These are phyloP conservation scores for Naganishia sp. DNA, from an alignment of 1,284 basidiomycete genomes.

Conservation along the genomic window DNA sequence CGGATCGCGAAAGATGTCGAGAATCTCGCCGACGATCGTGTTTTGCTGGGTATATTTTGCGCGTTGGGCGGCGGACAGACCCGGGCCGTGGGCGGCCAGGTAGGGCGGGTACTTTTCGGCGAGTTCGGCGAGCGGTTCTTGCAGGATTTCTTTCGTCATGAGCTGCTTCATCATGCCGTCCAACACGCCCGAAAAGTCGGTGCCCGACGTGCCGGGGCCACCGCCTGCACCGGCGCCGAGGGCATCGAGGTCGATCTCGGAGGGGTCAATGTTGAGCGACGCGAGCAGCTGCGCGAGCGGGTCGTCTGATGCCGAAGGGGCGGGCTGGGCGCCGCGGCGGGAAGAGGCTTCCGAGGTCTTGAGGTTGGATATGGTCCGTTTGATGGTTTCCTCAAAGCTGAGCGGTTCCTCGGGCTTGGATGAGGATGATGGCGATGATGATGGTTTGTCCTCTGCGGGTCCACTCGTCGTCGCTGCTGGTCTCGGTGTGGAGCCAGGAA, in stretches of 20 bases:
- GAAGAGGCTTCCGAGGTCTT: constrained; percentile 10
- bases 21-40: constrained; percentile 64
- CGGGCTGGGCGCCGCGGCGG: no score
- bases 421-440: constrained; percentile 32
- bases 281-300: constrained; percentile 52
- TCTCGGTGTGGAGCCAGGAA: neutral
- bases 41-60: constrained; percentile 71
- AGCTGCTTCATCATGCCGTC: constrained; percentile 91
- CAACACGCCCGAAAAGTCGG: constrained; percentile 70
- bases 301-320: constrained; percentile 31
- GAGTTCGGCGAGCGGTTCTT: constrained; percentile 89
- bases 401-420: constrained; percentile 30
- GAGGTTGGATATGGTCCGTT: constrained; percentile 74
- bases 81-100: constrained; percentile 58
- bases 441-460: constrained; percentile 32
- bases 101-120: constrained; percentile 83
- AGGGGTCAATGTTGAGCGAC: constrained; percentile 35
- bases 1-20: constrained; percentile 72
- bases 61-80: constrained; percentile 64
- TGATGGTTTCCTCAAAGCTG: constrained; percentile 73
- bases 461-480: neutral
- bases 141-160: constrained; percentile 89
- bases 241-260: constrained; percentile 24
- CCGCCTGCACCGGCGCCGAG: constrained; percentile 37
- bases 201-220: constrained; percentile 59